Base-by-base conservation (phyloP, 1,284 basidiomycete species). In the Psilocybe mexicana region DNA sequence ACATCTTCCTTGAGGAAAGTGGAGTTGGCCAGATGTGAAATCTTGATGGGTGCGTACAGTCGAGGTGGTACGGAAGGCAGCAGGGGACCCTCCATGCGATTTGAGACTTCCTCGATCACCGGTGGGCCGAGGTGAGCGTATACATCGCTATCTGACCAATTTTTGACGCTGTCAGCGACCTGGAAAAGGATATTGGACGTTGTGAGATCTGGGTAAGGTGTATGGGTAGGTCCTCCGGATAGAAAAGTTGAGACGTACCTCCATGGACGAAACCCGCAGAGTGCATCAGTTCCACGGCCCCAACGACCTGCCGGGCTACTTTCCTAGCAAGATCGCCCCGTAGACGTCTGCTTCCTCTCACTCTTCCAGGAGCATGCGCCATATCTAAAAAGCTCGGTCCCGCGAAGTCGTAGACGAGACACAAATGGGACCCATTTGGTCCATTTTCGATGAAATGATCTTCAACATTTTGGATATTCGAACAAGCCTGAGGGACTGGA, bases 161-260 rank as follows among this genome's bases (percentile, higher is more conserved):
- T 33, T 36, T 28, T 51, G 42, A 74, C 65, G 28, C 61, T 40
- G 30, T 58, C 54, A 23, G 64, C 63, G 8, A 70, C 33, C 33
- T 61, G 65, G 57, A 75, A 74, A 7, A 76, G 63, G 59, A 76
- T 66, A 62, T 74, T 75, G 11, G 71, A 72, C 44, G 73, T 69
- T 10, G 73, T 74, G 18, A 76, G 61, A 57, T 75, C 73, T 75
- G 47, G 52, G 48, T 33, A 8, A 8, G 33, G 52, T 18, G 18
- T 18, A 26, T 54, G 6, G 8, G 56, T 8, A 18, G 11, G 28
- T 48, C 14, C n/a, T 26, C 24, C 38, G n/a, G 14, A 35, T 36
- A 49, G 45, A 30, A 58, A 57, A 28, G 26, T 10, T 30, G n/a
- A 24, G 14, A 57, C 65, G 46, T 35, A 74, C 75, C 75, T 69